Base-by-base conservation (phyloP, 305 asterid species). In the Andrographis paniculata region DNA sequence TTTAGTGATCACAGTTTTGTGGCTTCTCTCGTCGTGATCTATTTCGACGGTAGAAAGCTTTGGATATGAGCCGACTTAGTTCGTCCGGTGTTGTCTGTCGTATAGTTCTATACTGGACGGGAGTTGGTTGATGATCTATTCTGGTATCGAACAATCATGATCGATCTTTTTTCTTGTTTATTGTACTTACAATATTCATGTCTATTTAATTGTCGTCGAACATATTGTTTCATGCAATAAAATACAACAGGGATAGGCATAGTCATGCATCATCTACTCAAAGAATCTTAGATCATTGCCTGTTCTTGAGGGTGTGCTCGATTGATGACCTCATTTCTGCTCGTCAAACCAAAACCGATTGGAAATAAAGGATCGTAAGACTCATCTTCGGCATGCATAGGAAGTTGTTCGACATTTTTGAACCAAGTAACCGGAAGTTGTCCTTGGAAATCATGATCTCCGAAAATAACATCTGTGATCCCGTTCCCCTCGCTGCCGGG, bases 401-500 rank as follows among this genome's bases (percentile, higher is more conserved):
- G 94, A 45, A 82, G 66, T 38, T 79, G 96, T 14, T 69, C 71
- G 3, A 75, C 88, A n/a, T 64, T 70, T 63, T 50, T 77, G 56
- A 77, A 77, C 96, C 94, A 86, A 7, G 93, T 77, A 42, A 70
- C 19, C 0, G 94, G 94, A 14, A 83, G 80, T 52, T 63, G 69
- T 55, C 96, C 96, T 54, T 72, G 79, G 54, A 83, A 87, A 9
- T 61, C 85, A 43, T 67, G 56, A 60, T 83, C 87, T 19, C 96
- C 96, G 14, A 80, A 83, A 13, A 87, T 71, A 20, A 73, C 91
- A 53, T 87, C 93, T 3, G 69, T 51, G 40, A 87, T 53, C 15
- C 94, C 96, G 0, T 41, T 57, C 23, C 94, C 91, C 76, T 87
- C 93, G 52, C 69, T 83, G 20, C 96, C 94, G 0, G 96, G 96